phyloP scores from a whole-genome alignment of 306 rosid genomes.

The Casuarina equisetifolia region DNA sequence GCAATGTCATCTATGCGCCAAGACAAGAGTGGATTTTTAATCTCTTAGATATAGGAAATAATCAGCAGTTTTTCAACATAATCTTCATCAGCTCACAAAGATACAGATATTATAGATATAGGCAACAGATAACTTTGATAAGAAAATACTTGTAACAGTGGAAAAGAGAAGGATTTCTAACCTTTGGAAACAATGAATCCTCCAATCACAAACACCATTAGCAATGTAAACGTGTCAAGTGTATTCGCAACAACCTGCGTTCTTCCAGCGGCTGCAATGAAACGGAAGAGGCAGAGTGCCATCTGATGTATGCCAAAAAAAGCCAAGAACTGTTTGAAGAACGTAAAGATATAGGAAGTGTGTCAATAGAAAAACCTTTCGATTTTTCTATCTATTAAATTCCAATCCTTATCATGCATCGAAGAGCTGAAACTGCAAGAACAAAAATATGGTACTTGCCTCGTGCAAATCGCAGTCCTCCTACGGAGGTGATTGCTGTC shows the following conservation, averaged over 20 bases:
- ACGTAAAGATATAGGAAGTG: slow-evolving; percentile 32
- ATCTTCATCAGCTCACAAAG: neutral
- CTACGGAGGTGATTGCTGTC: slow-evolving; percentile 65
- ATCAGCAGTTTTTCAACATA: neutral
- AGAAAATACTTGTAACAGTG: neutral
- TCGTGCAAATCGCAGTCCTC: slow-evolving; percentile 86
- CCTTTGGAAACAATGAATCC: slow-evolving; percentile 61
- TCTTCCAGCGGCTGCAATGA: slow-evolving; percentile 60
- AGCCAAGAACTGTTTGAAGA: slow-evolving; percentile 54
- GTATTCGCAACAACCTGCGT: slow-evolving; percentile 48
- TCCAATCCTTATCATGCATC: neutral
- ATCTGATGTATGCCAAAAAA: slow-evolving; percentile 59
- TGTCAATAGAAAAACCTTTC: neutral
- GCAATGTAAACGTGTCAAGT: slow-evolving; percentile 44
- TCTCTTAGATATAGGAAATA: neutral
- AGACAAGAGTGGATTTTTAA: slow-evolving; percentile 5
- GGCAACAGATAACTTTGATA: neutral
- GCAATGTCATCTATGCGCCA: slow-evolving; percentile 51
- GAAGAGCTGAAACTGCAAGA: neutral
- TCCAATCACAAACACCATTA: slow-evolving; percentile 51
- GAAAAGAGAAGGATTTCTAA: slow-evolving; percentile 16
- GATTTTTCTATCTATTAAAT: neutral
- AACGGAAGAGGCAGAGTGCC: slow-evolving; percentile 63
- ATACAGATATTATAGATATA: neutral
- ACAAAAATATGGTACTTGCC: slow-evolving; percentile 29